Percentiles rank a stretch among this genome's conserved stretches.
Conservation (phyloP, 2,329 filamentous ascomycete genomes). For the Fusarium pseudograminearum region DNA sequence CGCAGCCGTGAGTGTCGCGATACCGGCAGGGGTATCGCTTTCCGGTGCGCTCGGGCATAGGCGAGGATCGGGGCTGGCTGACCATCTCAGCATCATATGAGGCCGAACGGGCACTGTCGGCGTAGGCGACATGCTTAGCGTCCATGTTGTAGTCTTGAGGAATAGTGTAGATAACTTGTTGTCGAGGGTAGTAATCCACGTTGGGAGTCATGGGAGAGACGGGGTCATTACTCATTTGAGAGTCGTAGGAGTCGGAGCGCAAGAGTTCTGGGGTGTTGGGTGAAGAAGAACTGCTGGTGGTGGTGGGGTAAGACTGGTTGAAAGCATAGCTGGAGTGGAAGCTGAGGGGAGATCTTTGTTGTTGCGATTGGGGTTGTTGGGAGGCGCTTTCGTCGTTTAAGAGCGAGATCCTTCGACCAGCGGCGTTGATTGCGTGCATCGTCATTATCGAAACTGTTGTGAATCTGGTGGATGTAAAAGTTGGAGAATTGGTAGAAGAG, state of each 20-base stretch:
- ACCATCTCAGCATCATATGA: conserved; percentile 64
- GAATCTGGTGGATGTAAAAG: conserved; percentile 3
- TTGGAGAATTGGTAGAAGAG: not conserved
- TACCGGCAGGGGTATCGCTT: conserved; percentile 82
- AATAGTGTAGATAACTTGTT: conserved; percentile 56
- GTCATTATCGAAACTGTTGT: conserved; percentile 23
- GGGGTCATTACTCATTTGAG: conserved; percentile 66
- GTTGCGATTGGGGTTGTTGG: conserved; percentile 12
- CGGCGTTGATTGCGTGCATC: conserved; percentile 68
- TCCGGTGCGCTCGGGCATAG: conserved; percentile 60
- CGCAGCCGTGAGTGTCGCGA: conserved; percentile 76
- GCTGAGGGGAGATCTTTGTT: conserved; percentile 45
- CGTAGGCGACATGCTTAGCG: conserved; percentile 58
- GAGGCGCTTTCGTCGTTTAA: conserved; percentile 61
- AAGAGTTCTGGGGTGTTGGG: conserved; percentile 68
- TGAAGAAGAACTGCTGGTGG: conserved; percentile 59
- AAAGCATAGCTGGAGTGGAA: conserved; percentile 54
- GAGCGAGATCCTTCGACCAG: conserved; percentile 69
- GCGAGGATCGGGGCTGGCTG: conserved; percentile 55
- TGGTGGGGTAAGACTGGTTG: conserved; percentile 52
- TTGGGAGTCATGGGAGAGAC: conserved; percentile 68
- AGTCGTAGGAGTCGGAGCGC: conserved; percentile 72
- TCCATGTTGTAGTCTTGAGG: conserved; percentile 52
- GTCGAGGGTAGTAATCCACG: conserved; percentile 57
- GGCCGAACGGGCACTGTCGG: conserved; percentile 59